A percentile compares a stretch with the other conserved stretches of the same genome.
These are phyloP conservation scores for Vitellaria paradoxa DNA, from an alignment of 179 eudicot genomes.

Conservation along the genomic window DNA sequence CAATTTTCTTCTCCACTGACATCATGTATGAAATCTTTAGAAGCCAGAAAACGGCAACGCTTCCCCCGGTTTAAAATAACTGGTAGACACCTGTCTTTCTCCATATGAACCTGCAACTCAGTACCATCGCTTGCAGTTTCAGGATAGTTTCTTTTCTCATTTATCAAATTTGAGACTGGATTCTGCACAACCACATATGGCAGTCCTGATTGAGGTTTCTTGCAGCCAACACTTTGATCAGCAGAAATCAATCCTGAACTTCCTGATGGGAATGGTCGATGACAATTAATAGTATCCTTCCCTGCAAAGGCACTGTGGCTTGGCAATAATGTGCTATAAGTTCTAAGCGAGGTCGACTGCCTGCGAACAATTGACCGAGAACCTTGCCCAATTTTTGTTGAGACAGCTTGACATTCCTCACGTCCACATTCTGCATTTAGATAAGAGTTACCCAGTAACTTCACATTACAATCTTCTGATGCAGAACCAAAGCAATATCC, in stretches of 20 bases:
- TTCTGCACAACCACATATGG: slow-evolving; percentile 5
- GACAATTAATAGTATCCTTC: slow-evolving; percentile 18
- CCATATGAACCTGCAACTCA: slow-evolving; percentile 25
- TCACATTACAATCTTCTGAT: slow-evolving; percentile 18
- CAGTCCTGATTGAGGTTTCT: slow-evolving; percentile 15
- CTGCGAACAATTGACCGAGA: slow-evolving; percentile 31
- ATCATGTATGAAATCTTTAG: slow-evolving; percentile 27
- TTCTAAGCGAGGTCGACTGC: slow-evolving; percentile 49
- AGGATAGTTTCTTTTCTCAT: slow-evolving; percentile 15
- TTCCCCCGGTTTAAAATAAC: slow-evolving; percentile 29
- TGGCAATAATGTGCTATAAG: slow-evolving; percentile 41
- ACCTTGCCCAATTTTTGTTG: slow-evolving; percentile 24
- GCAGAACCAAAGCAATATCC: slow-evolving; percentile 18
- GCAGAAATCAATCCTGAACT: slow-evolving; percentile 19
- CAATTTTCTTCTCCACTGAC: slow-evolving; percentile 20
- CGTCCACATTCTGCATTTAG: slow-evolving; percentile 22
- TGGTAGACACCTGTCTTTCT: slow-evolving; percentile 30
- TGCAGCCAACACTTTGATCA: slow-evolving; percentile 19
- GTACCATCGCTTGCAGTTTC: slow-evolving; percentile 29
- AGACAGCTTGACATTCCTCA: slow-evolving; percentile 22
- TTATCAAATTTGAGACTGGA: slow-evolving; percentile 9
- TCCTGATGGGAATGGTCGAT: slow-evolving; percentile 19
- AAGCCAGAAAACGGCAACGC: slow-evolving; percentile 32
- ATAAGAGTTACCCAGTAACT: slow-evolving; percentile 20
- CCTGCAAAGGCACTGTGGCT: slow-evolving; percentile 16